Evolutionary conservation across 2,329 filamentous ascomycete species (phyloP).

Genomic region (Ilyonectria destructans): DNA sequence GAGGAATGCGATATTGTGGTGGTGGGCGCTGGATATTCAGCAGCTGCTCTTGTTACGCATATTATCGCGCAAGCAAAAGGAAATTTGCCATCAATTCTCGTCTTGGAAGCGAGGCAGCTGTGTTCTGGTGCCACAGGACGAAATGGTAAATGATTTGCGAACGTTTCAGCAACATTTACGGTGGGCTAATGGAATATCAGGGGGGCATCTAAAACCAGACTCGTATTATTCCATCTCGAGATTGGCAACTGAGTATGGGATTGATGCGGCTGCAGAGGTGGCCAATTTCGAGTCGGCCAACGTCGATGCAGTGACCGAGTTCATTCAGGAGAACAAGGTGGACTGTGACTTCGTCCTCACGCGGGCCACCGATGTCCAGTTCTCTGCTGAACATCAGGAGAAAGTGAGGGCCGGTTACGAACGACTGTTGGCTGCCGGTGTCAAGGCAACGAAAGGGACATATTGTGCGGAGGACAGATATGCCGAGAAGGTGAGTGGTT

Average conservation of each 20-base stretch:
- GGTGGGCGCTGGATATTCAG: conserved; percentile 64
- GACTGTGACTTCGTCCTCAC: conserved; percentile 63
- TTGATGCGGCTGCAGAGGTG: conserved; percentile 41
- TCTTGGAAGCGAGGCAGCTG: conserved; percentile 10
- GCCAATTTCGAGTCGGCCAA: conserved; percentile 37
- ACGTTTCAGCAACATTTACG: neutral
- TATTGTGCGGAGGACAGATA: conserved; percentile 35
- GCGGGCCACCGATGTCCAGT: conserved; percentile 57
- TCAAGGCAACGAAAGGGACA: neutral
- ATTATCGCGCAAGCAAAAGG: conserved; percentile 42
- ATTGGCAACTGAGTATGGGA: conserved; percentile 29
- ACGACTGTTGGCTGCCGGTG: conserved; percentile 47
- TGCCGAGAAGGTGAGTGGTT: conserved; percentile 42
- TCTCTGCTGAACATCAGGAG: conserved; percentile 45
- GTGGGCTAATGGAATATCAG: conserved; percentile 9
- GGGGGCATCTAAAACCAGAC: conserved; percentile 47
- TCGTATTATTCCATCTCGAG: conserved; percentile 18
- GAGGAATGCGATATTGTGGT: conserved; percentile 61
- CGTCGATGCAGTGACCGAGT: conserved; percentile 50
- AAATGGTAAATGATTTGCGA: neutral
- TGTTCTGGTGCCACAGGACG: conserved; percentile 13
- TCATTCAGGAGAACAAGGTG: conserved; percentile 56
- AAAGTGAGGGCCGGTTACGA: conserved; percentile 51
- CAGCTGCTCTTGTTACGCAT: conserved; percentile 61
- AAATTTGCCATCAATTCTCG: conserved; percentile 15